These are phyloP conservation scores for Chalaropsis ovoidea DNA, from an alignment of 2,329 filamentous ascomycete species.

Conservation along the genomic window DNA sequence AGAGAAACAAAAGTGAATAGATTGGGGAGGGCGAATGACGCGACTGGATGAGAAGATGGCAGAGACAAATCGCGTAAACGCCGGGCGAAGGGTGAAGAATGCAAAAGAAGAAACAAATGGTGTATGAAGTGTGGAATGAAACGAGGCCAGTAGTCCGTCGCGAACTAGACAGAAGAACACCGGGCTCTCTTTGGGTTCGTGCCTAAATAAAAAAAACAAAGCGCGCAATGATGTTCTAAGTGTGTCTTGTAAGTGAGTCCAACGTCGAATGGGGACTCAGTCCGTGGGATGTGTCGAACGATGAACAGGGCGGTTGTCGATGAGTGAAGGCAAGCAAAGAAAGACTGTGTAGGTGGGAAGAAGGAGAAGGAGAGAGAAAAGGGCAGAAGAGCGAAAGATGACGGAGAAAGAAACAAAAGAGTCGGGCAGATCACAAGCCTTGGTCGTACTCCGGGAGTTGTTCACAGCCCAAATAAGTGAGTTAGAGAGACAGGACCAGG, in stretches of 20 bases:
- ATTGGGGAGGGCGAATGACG: conserved; percentile 6
- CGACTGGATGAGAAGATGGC: not conserved
- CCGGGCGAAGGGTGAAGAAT: conserved; percentile 11
- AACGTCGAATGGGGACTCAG: not conserved
- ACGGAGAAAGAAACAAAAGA: conserved; percentile 18
- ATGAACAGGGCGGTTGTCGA: not conserved
- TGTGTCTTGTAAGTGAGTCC: not conserved
- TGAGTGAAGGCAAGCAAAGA: not conserved
- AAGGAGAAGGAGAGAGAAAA: not conserved
- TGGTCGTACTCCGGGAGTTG: conserved; percentile 23
- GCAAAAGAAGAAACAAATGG: conserved; percentile 9
- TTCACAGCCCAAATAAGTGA: conserved; percentile 19
- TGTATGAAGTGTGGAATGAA: conserved; percentile 3
- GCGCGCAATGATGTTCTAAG: not conserved
- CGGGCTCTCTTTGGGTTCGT: not conserved
- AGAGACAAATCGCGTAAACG: conserved; percentile 6
- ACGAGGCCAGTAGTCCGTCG: conserved; percentile 6
- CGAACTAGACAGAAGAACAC: conserved; percentile 6
- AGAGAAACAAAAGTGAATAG: not conserved
- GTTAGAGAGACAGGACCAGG: conserved; percentile 14
- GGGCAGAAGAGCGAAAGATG: conserved; percentile 7
- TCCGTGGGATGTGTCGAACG: not conserved
- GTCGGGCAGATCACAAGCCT: conserved; percentile 19
- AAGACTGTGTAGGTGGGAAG: conserved; percentile 5
- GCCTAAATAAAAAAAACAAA: conserved; percentile 14